A percentile compares a stretch with the other conserved stretches of the same genome.
phyloP scores from a whole-genome alignment of 2,329 filamentous ascomycete genomes.

The Fusarium torreyae region DNA sequence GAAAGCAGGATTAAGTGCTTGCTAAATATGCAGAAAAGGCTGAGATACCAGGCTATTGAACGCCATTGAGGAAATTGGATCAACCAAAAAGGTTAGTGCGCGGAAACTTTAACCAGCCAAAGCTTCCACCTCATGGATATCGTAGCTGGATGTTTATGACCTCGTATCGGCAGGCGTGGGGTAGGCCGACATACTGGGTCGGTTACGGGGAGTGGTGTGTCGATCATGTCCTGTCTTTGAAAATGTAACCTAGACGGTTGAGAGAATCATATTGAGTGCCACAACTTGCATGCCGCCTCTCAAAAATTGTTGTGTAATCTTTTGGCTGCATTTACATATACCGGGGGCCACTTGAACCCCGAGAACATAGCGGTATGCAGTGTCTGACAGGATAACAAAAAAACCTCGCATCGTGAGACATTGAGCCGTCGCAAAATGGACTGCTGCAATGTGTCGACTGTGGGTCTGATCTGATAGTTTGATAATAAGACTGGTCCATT shows the following conservation, averaged over 20 bases:
- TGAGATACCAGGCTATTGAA: constrained; percentile 27
- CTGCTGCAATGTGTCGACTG: constrained; percentile 23
- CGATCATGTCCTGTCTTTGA: constrained; percentile 29
- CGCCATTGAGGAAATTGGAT: constrained; percentile 15
- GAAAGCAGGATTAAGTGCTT: constrained; percentile 9
- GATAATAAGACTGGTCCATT: constrained; percentile 39
- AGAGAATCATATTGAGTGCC: constrained; percentile 32
- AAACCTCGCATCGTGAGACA: constrained; percentile 30
- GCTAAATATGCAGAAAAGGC: constrained; percentile 22
- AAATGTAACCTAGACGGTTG: constrained; percentile 40
- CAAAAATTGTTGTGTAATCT: constrained; percentile 27
- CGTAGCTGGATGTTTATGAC: constrained; percentile 19
- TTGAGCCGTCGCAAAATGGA: constrained; percentile 22
- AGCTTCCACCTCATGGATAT: constrained; percentile 22
- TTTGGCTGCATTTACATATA: constrained; percentile 19
- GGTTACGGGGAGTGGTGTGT: constrained; percentile 26
- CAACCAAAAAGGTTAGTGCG: constrained; percentile 25
- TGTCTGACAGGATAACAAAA: constrained; percentile 28
- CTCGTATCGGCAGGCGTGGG: constrained; percentile 40
- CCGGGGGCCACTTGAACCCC: constrained; percentile 26
- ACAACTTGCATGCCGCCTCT: constrained; percentile 28
- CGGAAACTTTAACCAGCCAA: constrained; percentile 24
- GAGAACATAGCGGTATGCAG: constrained; percentile 24
- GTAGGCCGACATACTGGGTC: constrained; percentile 35
- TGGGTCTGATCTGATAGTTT: constrained; percentile 25